Base-by-base conservation (phyloP, 805 yeast genomes). In the Lipomyces oligophaga region DNA sequence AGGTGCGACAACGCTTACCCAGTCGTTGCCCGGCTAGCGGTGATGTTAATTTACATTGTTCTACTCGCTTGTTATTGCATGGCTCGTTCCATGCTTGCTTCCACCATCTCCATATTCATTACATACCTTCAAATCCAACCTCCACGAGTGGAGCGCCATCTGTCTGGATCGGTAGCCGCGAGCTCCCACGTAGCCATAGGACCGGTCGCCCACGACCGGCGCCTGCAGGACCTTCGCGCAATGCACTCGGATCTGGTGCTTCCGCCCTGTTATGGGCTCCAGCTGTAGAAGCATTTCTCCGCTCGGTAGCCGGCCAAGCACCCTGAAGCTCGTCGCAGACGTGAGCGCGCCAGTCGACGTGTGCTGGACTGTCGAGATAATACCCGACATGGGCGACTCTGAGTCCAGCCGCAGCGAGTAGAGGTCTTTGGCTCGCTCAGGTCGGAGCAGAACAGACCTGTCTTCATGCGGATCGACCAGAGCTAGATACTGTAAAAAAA, bases 81-180 rank as follows among this genome's bases (percentile, higher is more conserved):
- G n/a, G n/a, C n/a, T n/a, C n/a, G n/a, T 27, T 27, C n/a, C 31
- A 27, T 27, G 31, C 13, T 27, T 27, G 31, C n/a, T 27, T 11
- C 11, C n/a, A n/a, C n/a, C n/a, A n/a, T n/a, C n/a, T n/a, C n/a
- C n/a, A n/a, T n/a, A n/a, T n/a, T 15, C n/a, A 18, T 10, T 33
- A 24, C 31, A 2, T 27, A 48, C 50, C 45, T 43, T 47, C 13
- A 42, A 37, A 7, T 34, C 42, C 16, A 50, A 24, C 22, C 27
- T 37, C 48, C 49, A 50, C 18, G 55, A 50, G 33, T 50, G 55
- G 35, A 50, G 35, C 34, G 55, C 55, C 8, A 50, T 38, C 34
- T 45, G 45, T n/a, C 33, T 15, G 1, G 34, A 8, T n/a, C 19
- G 18, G 8, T n/a, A 3, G 4, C 32, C 43, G 13, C 16, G 16